Base-by-base conservation (phyloP, 306 rosid genomes). In the Acacia crassicarpa region DNA sequence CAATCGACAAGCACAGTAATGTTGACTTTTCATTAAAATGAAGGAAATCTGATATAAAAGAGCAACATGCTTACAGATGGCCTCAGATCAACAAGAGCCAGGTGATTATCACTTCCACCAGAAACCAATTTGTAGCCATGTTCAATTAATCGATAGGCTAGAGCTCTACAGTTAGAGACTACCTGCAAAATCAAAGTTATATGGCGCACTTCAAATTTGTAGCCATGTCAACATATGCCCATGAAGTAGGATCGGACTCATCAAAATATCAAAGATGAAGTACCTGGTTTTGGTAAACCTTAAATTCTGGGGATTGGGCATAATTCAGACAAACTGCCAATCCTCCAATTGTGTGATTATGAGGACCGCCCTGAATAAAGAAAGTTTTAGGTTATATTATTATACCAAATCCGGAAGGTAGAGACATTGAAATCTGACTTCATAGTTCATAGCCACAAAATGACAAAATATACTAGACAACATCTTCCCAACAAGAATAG, bases 221-320 rank as follows among this genome's bases (percentile, higher is more conserved):
- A 76, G 35, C 41, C 67, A 32, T 30, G 43, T 81, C 80, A 77
- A 51, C 80, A 59, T 23, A 10, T 25, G 67, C 67, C 33, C 1
- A 61, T 7, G 67, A 25, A 61, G 41, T 38, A 38, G 41, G 41
- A 38, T 8, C 33, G 23, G 1, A 61, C 35, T 23, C 25, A n/a
- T 12, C 67, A 27, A 27, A 27, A 27, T 27, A 27, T 27, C 27
- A 61, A 61, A 23, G 67, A 16, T 0, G 17, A 6, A 23, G 25
- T 61, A 61, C 67, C 67, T 61, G 67, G 33, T 23, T 61, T 25
- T 61, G 67, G 35, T 61, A 61, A 61, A 61, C 67, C 35, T 61
- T 61, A 61, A 61, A 61, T 25, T 61, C 67, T 61, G 67, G 35
- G 67, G 67, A 15, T 25, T 25, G 67, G 16, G 35, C 67, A 61